A percentile compares a stretch with the other conserved stretches of the same genome.
These are phyloP conservation scores for Fusarium sp. DNA, from an alignment of 2,329 filamentous ascomycete species.

Conservation along the genomic window DNA sequence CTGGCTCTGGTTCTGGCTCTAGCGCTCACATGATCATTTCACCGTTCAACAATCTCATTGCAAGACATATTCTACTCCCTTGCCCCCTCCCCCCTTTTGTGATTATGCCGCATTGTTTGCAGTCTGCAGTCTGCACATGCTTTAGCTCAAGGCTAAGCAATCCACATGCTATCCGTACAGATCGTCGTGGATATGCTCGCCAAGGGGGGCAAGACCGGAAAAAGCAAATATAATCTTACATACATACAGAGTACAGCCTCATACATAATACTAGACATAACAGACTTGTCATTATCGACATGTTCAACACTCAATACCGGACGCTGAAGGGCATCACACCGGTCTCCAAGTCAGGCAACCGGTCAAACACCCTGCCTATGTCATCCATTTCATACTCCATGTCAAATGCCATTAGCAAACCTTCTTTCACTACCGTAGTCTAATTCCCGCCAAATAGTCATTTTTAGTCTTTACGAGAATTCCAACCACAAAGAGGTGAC, in stretches of 20 bases:
- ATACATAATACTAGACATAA: neutral
- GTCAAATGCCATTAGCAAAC: constrained; percentile 2
- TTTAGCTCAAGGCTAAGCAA: neutral
- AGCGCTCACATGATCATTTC: constrained; percentile 29
- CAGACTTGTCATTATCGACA: too few relatives aligned
- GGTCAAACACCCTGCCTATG: constrained; percentile 11
- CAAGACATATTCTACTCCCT: neutral
- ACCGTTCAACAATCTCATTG: constrained; percentile 19
- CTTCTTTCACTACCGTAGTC: neutral
- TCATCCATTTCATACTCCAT: neutral
- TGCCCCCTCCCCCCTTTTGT: neutral
- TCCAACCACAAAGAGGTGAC: constrained; percentile 4
- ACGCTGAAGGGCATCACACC: constrained; percentile 17
- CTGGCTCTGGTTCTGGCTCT: neutral
- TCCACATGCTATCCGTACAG: constrained; percentile 4
- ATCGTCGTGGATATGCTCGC: constrained; percentile 5
- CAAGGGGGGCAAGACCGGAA: neutral
- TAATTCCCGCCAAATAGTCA: constrained; percentile 1
- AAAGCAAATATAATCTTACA: constrained; percentile 1
- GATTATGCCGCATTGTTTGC: constrained; percentile 7
- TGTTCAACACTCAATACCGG: neutral
- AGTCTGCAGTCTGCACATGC: neutral
- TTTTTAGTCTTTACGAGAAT: constrained; percentile 10
- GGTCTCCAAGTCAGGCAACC: constrained; percentile 16
- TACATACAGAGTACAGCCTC: neutral